Evolutionary conservation across 2,329 filamentous ascomycete species (phyloP), one percentile per base, ranked within the genome.

Genomic region (Tolypocladium amazonense): DNA sequence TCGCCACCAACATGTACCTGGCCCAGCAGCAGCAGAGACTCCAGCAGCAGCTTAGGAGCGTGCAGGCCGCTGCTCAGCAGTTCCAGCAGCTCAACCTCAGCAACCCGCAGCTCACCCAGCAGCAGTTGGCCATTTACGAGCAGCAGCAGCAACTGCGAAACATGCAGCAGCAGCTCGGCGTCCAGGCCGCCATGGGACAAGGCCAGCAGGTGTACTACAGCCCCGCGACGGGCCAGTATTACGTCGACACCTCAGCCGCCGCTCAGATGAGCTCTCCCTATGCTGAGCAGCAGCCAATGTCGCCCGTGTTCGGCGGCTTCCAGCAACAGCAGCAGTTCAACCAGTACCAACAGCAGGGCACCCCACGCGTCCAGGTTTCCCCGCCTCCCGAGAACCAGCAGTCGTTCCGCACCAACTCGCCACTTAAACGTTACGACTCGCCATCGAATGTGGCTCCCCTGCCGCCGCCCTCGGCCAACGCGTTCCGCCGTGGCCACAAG

Each of bases 21-120:
- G 91, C 92, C 47, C 91, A 96, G 71, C 92, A 96, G 76, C 93
- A 97, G 76, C 92, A 96, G 77, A 88, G 90, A 64, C 85, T 97
- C 58, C 92, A 97, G 76, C 92, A 97, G 76, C 92, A 97, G 76
- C 82, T 97, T 65, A 84, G 91, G 66, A 89, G 79, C 65, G 86
- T 97, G 30, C 94, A 93, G 69, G 86, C 87, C 58, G 89, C 89
- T 43, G 88, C 90, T 62, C 89, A 92, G 75, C 89, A 92, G 73
- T 89, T 92, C 69, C 88, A 92, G 72, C 85, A 84, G 65, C 78
- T 96, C 75, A 91, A 81, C 72, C 72, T 96, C 61, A 87, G 81
- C 69, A 76, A 76, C 58, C 68, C 74, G 8, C 76, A 76, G 67
- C 72, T 78, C 59, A 73, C 74, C 37, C 80, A 83, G 66, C 72